phyloP scores from a whole-genome alignment of 75 land plant species.

The Selaginella tamariscina region DNA sequence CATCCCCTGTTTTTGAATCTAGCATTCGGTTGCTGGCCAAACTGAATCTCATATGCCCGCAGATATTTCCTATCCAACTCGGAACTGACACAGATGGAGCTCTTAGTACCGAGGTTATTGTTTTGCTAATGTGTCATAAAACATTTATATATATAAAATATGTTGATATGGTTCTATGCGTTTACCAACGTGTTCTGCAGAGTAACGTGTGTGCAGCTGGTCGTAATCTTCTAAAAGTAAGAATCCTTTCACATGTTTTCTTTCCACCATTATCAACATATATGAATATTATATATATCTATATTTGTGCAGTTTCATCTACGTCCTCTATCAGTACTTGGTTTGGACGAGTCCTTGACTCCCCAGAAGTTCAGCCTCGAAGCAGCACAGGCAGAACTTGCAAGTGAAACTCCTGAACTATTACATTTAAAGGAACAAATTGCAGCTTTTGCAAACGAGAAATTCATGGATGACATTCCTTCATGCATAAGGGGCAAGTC shows the following conservation, averaged over 20 bases:
- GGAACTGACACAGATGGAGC: background rate
- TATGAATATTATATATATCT: background rate
- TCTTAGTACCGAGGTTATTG: no score
- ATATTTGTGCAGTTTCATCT: slow-evolving; percentile 60
- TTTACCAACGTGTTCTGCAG: background rate
- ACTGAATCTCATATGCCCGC: slow-evolving; percentile 77
- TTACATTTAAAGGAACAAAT: slow-evolving; percentile 41
- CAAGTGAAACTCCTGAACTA: slow-evolving; percentile 62
- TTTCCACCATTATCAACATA: background rate
- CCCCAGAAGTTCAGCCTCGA: slow-evolving; percentile 27
- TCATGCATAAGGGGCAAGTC: slow-evolving; percentile 53
- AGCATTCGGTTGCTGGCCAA: slow-evolving; percentile 61
- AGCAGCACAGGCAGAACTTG: slow-evolving; percentile 38
- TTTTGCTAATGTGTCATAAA: background rate
- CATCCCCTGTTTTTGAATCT: slow-evolving; percentile 57
- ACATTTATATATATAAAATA: background rate
- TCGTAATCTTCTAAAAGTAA: background rate
- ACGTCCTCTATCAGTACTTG: slow-evolving; percentile 67
- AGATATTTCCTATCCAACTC: slow-evolving; percentile 51
- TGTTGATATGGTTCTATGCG: background rate
- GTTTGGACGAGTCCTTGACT: slow-evolving; percentile 55
- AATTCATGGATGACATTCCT: slow-evolving; percentile 25
- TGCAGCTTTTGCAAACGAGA: slow-evolving; percentile 34
- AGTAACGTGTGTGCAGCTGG: background rate
- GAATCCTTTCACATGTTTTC: no score